A percentile compares a stretch with the other conserved stretches of the same genome.
These are phyloP conservation scores for Pythium angustatum DNA, from an alignment of 352 stramenopile species.

Conservation along the genomic window DNA sequence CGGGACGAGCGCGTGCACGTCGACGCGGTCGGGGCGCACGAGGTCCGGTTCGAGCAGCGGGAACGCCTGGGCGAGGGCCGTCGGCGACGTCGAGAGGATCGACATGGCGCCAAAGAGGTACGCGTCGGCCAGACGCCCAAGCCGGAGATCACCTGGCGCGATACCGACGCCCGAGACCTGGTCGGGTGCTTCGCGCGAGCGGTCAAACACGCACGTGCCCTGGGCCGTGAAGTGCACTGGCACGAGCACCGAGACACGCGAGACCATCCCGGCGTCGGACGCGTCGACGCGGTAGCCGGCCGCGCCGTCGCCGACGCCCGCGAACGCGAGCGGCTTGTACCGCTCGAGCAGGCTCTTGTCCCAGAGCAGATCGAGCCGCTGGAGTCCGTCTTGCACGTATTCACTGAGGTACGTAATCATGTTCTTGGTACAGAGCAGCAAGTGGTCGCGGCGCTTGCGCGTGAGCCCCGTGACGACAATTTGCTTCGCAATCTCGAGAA, in stretches of 20 bases:
- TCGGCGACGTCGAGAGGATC: slow-evolving; percentile 77
- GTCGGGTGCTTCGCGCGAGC: slow-evolving; percentile 50
- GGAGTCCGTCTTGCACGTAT: slow-evolving; percentile 78
- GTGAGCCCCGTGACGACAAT: slow-evolving; percentile 60
- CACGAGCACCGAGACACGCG: slow-evolving; percentile 74
- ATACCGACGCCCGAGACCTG: slow-evolving; percentile 73
- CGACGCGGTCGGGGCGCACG: slow-evolving; percentile 55
- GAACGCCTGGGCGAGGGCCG: slow-evolving; percentile 73
- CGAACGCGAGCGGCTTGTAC: slow-evolving; percentile 77
- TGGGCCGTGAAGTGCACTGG: slow-evolving; percentile 79
- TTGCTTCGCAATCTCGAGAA: slow-evolving; percentile 70
- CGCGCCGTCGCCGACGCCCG: slow-evolving; percentile 63
- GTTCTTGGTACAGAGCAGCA: slow-evolving; percentile 79
- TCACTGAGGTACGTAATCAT: slow-evolving; percentile 87
- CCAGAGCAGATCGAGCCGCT: slow-evolving; percentile 84
- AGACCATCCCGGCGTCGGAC: slow-evolving; percentile 53
- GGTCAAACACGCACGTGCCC: slow-evolving; percentile 80
- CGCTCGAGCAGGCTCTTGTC: slow-evolving; percentile 80
- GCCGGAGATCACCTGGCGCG: slow-evolving; percentile 54
- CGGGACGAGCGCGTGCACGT: slow-evolving; percentile 48
- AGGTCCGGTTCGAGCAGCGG: slow-evolving; percentile 65
- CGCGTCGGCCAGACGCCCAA: slow-evolving; percentile 69
- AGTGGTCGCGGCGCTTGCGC: slow-evolving; percentile 70
- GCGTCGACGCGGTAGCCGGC: slow-evolving; percentile 69
- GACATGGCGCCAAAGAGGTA: slow-evolving; percentile 85